Percentiles rank a stretch among this genome's conserved stretches.
Conservation (phyloP, 306 rosid species). For the Cotoneaster glaucophyllus region DNA sequence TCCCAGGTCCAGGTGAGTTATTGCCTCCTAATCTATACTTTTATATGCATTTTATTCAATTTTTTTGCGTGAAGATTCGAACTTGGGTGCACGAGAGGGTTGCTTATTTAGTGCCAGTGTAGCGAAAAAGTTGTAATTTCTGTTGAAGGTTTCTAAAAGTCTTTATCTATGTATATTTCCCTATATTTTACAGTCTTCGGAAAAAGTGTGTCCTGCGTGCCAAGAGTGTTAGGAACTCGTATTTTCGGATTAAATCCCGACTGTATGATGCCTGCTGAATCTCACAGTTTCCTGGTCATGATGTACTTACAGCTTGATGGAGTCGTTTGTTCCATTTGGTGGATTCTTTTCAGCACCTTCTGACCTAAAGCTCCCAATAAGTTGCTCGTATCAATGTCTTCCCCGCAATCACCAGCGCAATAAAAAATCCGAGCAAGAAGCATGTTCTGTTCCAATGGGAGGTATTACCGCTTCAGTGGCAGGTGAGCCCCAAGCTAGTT, state of each 20-base stretch:
- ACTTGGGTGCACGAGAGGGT: neutral
- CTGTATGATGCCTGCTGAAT: conserved; percentile 9
- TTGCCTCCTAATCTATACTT: neutral
- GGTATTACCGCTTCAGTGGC: conserved; percentile 37
- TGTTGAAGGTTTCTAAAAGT: neutral
- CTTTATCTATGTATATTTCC: neutral
- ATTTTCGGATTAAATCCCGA: neutral
- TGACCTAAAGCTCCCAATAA: conserved; percentile 48
- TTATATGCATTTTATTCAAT: neutral
- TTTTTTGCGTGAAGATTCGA: neutral
- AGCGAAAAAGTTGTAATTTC: neutral
- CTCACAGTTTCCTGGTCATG: conserved; percentile 23
- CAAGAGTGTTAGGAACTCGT: neutral
- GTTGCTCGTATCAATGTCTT: conserved; percentile 37
- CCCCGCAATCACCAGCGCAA: conserved; percentile 37
- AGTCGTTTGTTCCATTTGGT: conserved; percentile 89
- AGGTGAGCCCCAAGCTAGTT: conserved; percentile 45
- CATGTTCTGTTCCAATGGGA: conserved; percentile 35
- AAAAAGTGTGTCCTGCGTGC: neutral
- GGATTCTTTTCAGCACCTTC: conserved; percentile 91
- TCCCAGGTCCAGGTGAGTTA: conserved; percentile 63
- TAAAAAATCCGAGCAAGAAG: conserved; percentile 55
- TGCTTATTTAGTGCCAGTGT: neutral
- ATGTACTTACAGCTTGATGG: conserved; percentile 70
- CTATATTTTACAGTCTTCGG: neutral